phyloP scores from a whole-genome alignment of 78 protist genomes.

The Mastigamoeba balamuthi region DNA sequence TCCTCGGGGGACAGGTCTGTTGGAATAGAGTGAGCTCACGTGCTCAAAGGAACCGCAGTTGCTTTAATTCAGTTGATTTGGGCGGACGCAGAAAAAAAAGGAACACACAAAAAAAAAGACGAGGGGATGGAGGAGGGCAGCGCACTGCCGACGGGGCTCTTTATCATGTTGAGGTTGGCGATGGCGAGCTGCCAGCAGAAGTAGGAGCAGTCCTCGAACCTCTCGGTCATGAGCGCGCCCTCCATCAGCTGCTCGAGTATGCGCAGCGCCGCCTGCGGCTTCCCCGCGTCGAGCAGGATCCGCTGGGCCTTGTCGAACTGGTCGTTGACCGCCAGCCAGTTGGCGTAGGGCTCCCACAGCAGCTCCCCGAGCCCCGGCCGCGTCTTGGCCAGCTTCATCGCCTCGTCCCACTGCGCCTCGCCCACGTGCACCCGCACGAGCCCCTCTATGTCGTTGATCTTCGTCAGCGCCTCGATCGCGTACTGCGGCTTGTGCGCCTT shows the following conservation, averaged over 20 bases:
- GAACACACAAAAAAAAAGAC: neutral
- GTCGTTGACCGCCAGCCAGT: constrained; percentile 35
- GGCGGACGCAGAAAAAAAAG: too few species aligned
- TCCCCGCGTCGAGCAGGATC: constrained; percentile 30
- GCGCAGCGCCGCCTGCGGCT: constrained; percentile 13
- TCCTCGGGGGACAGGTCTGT: neutral
- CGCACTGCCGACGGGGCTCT: neutral
- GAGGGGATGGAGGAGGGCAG: too few species aligned
- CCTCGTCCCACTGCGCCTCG: constrained; percentile 49
- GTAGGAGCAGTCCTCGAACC: constrained; percentile 26
- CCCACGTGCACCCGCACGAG: constrained; percentile 33
- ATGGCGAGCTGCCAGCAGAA: constrained; percentile 24
- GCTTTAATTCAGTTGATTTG: neutral
- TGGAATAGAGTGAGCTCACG: neutral
- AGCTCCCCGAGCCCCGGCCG: neutral
- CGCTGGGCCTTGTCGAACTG: constrained; percentile 61
- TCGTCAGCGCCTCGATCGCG: constrained; percentile 14
- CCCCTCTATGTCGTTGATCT: neutral
- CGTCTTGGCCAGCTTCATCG: constrained; percentile 9
- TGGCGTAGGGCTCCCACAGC: constrained; percentile 60
- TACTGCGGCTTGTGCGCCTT: neutral
- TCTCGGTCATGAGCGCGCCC: constrained; percentile 24
- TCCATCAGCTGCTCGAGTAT: constrained; percentile 32
- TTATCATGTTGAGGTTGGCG: neutral
- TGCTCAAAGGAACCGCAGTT: neutral